A percentile compares a stretch with the other conserved stretches of the same genome.
Conservation (phyloP, 495 filamentous ascomycete species). For the Glonium stellatum region DNA sequence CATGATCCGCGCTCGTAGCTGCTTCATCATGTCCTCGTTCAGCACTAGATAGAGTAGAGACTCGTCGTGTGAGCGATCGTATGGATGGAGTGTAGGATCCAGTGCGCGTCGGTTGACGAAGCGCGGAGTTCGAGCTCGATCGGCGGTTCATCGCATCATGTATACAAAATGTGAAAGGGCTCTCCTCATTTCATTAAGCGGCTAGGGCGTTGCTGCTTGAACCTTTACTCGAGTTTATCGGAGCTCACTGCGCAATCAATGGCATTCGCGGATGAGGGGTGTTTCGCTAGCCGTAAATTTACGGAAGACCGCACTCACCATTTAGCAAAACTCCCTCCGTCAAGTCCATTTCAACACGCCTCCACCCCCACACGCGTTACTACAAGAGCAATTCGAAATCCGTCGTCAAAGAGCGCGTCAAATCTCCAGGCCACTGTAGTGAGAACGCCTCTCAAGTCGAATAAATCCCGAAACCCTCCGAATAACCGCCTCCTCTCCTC, state of each 20-base stretch:
- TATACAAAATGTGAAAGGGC: neutral
- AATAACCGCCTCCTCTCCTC: too few species aligned
- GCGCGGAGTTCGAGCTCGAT: conserved; percentile 30
- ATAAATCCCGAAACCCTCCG: too few species aligned
- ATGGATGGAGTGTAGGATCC: conserved; percentile 46
- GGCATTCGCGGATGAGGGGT: neutral
- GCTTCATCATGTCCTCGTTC: conserved; percentile 52
- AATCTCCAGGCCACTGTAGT: too few species aligned
- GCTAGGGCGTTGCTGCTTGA: neutral
- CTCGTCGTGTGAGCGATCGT: conserved; percentile 45
- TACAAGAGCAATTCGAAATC: neutral
- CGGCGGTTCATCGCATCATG: conserved; percentile 39
- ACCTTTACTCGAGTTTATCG: neutral
- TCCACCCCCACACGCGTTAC: conserved; percentile 1
- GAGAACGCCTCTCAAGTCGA: too few species aligned
- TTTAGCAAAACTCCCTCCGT: neutral
- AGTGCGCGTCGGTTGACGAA: conserved; percentile 32
- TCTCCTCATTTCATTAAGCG: neutral
- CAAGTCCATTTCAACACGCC: neutral
- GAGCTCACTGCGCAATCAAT: neutral
- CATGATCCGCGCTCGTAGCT: conserved; percentile 29
- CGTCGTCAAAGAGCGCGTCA: neutral
- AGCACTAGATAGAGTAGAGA: conserved; percentile 63
- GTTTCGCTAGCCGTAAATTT: neutral
- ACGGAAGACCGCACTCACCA: neutral